These are phyloP conservation scores for Cutaneotrichosporon sp. DNA, from an alignment of 1,284 basidiomycete species.

Conservation along the genomic window DNA sequence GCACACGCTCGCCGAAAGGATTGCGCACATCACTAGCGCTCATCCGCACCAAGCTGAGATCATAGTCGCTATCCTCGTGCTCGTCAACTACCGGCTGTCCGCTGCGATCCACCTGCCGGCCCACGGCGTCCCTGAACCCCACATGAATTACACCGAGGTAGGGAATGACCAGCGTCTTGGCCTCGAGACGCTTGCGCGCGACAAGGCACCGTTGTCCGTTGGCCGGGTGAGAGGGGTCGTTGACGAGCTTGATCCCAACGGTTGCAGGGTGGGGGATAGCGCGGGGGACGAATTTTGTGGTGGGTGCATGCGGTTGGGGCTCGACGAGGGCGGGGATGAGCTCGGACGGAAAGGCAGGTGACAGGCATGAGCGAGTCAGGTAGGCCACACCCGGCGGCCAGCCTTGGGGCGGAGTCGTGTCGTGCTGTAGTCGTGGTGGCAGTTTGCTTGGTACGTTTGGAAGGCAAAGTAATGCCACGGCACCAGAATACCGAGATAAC, in stretches of 20 bases:
- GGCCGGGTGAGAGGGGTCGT: slow-evolving; percentile 60
- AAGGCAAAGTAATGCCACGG: no score
- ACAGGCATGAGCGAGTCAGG: slow-evolving; percentile 39
- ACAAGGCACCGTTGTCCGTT: slow-evolving; percentile 76
- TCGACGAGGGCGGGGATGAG: slow-evolving; percentile 26
- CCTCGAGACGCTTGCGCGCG: slow-evolving; percentile 63
- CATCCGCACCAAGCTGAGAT: slow-evolving; percentile 66
- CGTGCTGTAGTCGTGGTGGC: no score
- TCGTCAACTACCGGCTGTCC: slow-evolving; percentile 9
- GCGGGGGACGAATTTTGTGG: not conserved
- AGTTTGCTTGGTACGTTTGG: no score
- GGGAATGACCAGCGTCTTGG: slow-evolving; percentile 65
- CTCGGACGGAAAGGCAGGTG: slow-evolving; percentile 32
- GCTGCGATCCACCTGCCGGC: not conserved
- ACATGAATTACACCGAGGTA: slow-evolving; percentile 69
- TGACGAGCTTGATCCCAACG: slow-evolving; percentile 42
- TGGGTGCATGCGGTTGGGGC: not conserved
- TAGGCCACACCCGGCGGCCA: slow-evolving; percentile 44
- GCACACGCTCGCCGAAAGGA: slow-evolving; percentile 18
- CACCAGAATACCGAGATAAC: no score
- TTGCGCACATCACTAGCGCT: slow-evolving; percentile 28
- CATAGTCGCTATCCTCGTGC: slow-evolving; percentile 60
- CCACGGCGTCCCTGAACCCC: slow-evolving; percentile 48
- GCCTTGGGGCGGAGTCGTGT: slow-evolving; percentile 33
- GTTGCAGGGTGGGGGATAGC: not conserved